Evolutionary conservation across 768 basidiomycete genomes (phyloP), one percentile per base, ranked within the genome.

Genomic region (Gymnopilus dilepis): DNA sequence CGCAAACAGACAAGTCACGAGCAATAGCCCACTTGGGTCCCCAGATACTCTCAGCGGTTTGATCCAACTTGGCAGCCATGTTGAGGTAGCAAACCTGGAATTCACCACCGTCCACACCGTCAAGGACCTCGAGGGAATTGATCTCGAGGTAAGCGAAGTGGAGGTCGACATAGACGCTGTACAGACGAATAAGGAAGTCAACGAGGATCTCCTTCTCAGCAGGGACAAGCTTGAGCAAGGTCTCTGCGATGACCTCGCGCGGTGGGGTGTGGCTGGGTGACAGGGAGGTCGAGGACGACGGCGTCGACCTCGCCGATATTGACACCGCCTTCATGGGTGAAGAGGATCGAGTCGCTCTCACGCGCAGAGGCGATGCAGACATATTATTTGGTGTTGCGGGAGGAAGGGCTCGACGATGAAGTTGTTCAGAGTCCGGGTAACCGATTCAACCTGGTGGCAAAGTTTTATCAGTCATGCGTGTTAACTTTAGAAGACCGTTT

Each of bases 81-180:
- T 99, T 97, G 64, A 99, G 90, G 81, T 95, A 98, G 78, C 91
- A 90, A 70, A 99, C 94, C 64, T 86, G 86, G 41, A 90, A 88
- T 65, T 88, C 80, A 61, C 85, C 86, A n/a, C 81, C 82, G 31
- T 77, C 79, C 65, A 85, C 88, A 59, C 84, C 88, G 74, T 97
- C 95, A 70, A 98, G 88, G 73, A 94, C 92, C 72, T 99, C 90
- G 58, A 99, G 87, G 41, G 97, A 97, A 85, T 99, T 99, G 79
- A 99, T 99, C 80, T 99, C 97, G 72, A 99, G 94, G 82, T 99
- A 99, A 21, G 97, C 95, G 74, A 98, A 99, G 84, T 99, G 97
- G 56, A 99, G 91, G 76, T 99, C 95, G 67, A 95, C 96, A 76
- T 99, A 99, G 70, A 98, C 95, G 64, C 90, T 89, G 86, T 99